Evolutionary conservation across 768 basidiomycete species (phyloP).

Genomic region (Ephemerocybe angulata): DNA sequence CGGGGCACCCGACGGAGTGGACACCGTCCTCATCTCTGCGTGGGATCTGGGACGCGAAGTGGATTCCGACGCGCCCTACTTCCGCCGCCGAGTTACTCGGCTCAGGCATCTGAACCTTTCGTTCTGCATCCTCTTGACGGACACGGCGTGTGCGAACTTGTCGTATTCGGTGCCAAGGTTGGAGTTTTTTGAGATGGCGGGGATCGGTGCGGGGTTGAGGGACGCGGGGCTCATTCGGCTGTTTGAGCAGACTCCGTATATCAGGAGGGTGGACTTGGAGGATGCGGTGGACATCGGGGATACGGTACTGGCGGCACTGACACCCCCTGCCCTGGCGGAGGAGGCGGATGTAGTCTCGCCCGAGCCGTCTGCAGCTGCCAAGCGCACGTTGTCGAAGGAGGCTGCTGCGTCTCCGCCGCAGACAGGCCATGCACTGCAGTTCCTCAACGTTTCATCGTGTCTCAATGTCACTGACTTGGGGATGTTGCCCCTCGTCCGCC

Average conservation of each 20-base stretch:
- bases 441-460: conserved; percentile 68
- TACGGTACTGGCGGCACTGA: conserved; percentile 60
- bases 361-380: conserved; percentile 1
- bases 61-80: conserved; percentile 34
- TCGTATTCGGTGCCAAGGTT: conserved; percentile 67
- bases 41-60: conserved; percentile 64
- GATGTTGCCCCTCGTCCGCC: conserved; percentile 57
- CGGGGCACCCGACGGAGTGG: conserved; percentile 29
- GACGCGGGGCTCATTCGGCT: conserved; percentile 74
- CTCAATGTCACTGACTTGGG: conserved; percentile 60
- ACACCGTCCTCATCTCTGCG: conserved; percentile 51
- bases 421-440: conserved; percentile 68
- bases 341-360: conserved; percentile 8
- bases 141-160: conserved; percentile 69
- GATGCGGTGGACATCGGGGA: conserved; percentile 76
- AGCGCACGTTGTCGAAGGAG: conserved; percentile 5
- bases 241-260: conserved; percentile 62
- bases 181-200: conserved; percentile 75
- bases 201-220: conserved; percentile 63
- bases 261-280: conserved; percentile 82
- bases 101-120: conserved; percentile 76
- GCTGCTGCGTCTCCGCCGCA: conserved; percentile 29
- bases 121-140: conserved; percentile 66
- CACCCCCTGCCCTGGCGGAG: conserved; percentile 33
- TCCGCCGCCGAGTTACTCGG: conserved; percentile 59